Percentiles rank a stretch among this genome's conserved stretches.
Conservation (phyloP, 2,329 filamentous ascomycete genomes). For the Seiridium cupressi region DNA sequence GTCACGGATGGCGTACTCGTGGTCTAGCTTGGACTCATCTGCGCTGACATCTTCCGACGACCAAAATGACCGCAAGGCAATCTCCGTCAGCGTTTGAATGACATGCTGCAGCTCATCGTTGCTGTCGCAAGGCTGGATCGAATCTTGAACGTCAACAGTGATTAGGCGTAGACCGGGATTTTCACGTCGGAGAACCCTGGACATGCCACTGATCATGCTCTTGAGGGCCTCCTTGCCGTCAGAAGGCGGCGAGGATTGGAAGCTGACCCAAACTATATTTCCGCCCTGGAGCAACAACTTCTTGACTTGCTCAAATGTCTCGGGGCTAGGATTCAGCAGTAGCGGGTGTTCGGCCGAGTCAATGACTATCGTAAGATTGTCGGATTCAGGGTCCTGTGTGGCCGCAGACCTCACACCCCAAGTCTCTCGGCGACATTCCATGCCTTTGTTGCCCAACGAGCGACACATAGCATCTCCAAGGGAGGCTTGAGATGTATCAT, state of each 20-base stretch:
- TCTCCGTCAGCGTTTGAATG: background rate
- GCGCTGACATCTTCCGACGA: background rate
- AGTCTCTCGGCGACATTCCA: background rate
- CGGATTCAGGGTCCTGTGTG: background rate
- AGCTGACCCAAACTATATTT: slow-evolving; percentile 11
- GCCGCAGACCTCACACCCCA: background rate
- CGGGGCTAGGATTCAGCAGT: slow-evolving; percentile 7
- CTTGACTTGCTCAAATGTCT: slow-evolving; percentile 12
- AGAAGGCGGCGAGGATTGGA: slow-evolving; percentile 5
- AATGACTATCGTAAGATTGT: slow-evolving; percentile 8
- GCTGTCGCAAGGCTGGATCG: background rate
- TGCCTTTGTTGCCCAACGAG: background rate
- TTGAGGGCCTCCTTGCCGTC: slow-evolving; percentile 6
- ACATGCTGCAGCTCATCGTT: background rate
- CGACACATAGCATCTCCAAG: slow-evolving; percentile 2
- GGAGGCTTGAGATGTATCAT: background rate
- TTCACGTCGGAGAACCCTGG: slow-evolving; percentile 14
- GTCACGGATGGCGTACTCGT: slow-evolving; percentile 6
- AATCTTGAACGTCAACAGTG: slow-evolving; percentile 10
- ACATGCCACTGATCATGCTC: slow-evolving; percentile 13
- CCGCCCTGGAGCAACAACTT: slow-evolving; percentile 9
- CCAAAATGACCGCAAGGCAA: background rate
- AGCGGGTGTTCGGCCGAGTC: slow-evolving; percentile 14
- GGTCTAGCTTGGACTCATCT: background rate
- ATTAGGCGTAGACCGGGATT: slow-evolving; percentile 9